phyloP scores from a whole-genome alignment of 257 asterid species.

The Penstemon barbatus region DNA sequence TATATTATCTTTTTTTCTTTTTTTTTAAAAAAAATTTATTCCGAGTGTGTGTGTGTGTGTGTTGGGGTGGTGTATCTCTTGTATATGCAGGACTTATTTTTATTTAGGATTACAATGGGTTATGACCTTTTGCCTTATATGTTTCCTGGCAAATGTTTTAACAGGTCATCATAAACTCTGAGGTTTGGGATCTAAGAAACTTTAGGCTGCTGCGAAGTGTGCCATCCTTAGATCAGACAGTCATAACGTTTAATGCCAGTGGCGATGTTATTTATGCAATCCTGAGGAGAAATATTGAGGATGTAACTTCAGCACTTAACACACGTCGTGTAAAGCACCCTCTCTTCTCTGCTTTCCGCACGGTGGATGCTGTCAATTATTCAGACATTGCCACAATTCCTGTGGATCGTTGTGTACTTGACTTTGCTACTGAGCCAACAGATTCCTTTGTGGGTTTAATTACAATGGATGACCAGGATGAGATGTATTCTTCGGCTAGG shows the following conservation, averaged over 20 bases:
- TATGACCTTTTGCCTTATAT: background rate
- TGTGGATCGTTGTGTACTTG: slow-evolving; percentile 92
- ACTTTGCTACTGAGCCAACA: slow-evolving; percentile 87
- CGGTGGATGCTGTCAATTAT: slow-evolving; percentile 89
- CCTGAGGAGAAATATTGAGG: slow-evolving; percentile 92
- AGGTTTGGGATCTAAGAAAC: slow-evolving; percentile 97
- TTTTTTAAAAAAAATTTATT: too few species aligned
- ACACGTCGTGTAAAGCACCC: slow-evolving; percentile 88
- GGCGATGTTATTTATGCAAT: slow-evolving; percentile 93
- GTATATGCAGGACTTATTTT: too few species aligned
- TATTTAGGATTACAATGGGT: too few species aligned
- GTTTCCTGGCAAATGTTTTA: background rate
- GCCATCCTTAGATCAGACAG: slow-evolving; percentile 85
- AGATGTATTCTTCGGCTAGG: slow-evolving; percentile 95
- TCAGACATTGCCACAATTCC: slow-evolving; percentile 91
- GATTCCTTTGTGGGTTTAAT: slow-evolving; percentile 92
- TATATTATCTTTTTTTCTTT: slow-evolving; percentile 24
- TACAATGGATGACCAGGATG: slow-evolving; percentile 92
- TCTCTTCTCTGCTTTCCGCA: slow-evolving; percentile 91
- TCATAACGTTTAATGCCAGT: slow-evolving; percentile 78
- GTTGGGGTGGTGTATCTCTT: too few species aligned
- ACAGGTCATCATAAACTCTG: slow-evolving; percentile 94
- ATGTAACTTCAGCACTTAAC: slow-evolving; percentile 75
- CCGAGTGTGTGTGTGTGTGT: too few species aligned
- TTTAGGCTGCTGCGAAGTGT: slow-evolving; percentile 79